A percentile compares a stretch with the other conserved stretches of the same genome.
phyloP scores from a whole-genome alignment of 768 basidiomycete genomes.

The Psilocybe azurescens region DNA sequence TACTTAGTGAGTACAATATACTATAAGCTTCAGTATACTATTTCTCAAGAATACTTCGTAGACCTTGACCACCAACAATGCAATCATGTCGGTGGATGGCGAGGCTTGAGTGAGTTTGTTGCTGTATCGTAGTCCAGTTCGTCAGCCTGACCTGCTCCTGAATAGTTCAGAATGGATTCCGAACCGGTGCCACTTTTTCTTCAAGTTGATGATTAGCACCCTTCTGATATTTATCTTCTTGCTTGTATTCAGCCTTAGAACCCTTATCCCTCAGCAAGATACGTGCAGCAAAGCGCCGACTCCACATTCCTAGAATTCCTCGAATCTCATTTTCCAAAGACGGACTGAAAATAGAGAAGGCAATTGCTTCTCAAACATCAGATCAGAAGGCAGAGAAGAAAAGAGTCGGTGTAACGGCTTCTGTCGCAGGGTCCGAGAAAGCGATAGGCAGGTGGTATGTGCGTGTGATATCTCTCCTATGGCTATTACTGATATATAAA shows the following conservation, averaged over 20 bases:
- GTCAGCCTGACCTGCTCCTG: no score
- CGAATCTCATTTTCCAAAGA: no score
- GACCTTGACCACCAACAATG: constrained; percentile 20
- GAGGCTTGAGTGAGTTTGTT: constrained; percentile 11
- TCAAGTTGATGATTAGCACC: no score
- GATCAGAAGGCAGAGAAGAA: neutral
- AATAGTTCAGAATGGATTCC: neutral
- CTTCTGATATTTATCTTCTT: neutral
- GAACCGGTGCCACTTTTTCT: neutral
- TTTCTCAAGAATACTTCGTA: neutral
- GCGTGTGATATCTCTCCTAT: neutral
- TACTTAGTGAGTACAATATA: constrained; percentile 14
- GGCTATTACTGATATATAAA: neutral
- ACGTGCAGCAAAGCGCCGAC: no score
- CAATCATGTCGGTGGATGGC: constrained; percentile 13
- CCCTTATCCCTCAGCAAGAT: neutral
- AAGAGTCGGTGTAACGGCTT: neutral
- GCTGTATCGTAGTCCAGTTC: no score
- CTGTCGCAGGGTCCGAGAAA: neutral
- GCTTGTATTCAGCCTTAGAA: neutral
- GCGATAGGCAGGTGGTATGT: neutral
- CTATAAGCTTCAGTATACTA: no score
- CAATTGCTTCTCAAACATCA: neutral
- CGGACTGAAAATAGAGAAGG: neutral
- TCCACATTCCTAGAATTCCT: no score